Evolutionary conservation across 148 eudicot species (phyloP), one percentile per base, ranked within the genome.

Genomic region (Amaranthus palmeri): DNA sequence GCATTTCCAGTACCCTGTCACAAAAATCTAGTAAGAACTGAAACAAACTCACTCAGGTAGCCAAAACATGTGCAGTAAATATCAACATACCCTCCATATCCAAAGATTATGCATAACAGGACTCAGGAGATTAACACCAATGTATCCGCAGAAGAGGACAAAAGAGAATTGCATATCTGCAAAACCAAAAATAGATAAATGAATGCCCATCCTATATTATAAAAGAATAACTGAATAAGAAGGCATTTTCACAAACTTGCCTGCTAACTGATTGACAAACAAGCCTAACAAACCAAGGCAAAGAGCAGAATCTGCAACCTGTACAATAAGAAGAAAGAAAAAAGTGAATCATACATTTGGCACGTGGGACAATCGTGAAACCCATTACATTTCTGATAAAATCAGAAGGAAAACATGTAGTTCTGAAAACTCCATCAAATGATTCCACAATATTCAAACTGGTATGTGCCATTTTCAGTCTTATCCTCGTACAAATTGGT

Each of bases 1-100:
- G 98, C 98, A 85, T 95, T 95, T 40, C 98, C 98, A 70, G 98
- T 95, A 47, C 98, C 98, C 98, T 93, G 88, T 71, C 79, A 77
- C 59, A 75, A 42, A 25, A 49, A 61, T 45, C 25, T n/a, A 58
- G 55, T 14, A 62, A 63, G 64, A 54, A 61, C 43, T 42, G 7
- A 77, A 62, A 68, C 67, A 76, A 17, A 42, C 61, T 58, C 54
- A 54, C 54, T 44, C 50, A 42, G 10, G 63, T 54, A 50, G 75
- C 8, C 54, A 41, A 11, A 55, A 61, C 55, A 58, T 51, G 59
- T 12, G 58, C 0, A 46, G 12, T 13, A 61, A 15, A 41, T 36
- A 52, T 52, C 42, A 55, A 7, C 86, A 61, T 87, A 93, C 98
- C 96, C 98, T 87, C 98, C 98, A 93, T 83, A 93, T 88, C 98